Evolutionary conservation across 768 basidiomycete species (phyloP).

Genomic region (Pisolithus microcarpus): DNA sequence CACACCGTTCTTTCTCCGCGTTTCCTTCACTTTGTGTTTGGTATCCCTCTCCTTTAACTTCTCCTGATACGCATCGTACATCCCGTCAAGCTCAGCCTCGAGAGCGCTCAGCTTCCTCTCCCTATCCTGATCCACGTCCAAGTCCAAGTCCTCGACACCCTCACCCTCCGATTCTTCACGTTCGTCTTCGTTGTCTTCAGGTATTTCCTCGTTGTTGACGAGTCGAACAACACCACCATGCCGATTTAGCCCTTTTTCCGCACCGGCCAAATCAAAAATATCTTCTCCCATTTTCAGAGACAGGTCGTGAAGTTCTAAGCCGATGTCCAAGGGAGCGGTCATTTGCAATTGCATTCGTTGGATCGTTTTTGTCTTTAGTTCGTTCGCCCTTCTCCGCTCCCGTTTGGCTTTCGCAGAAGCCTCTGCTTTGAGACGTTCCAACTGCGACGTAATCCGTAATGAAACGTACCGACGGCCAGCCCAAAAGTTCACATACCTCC

Average conservation of each 20-base stretch:
- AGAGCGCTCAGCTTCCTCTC: constrained; percentile 54
- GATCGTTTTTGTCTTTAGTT: constrained; percentile 79
- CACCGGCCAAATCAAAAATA: constrained; percentile 74
- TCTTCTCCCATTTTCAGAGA: constrained; percentile 73
- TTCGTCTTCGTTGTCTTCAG: constrained; percentile 37
- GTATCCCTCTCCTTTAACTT: constrained; percentile 76
- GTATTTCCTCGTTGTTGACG: constrained; percentile 36
- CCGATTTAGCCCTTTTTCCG: constrained; percentile 41
- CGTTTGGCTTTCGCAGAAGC: constrained; percentile 67
- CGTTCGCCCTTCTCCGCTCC: constrained; percentile 79
- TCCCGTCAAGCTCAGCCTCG: constrained; percentile 80
- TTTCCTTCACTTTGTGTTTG: constrained; percentile 80
- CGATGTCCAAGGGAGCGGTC: constrained; percentile 96
- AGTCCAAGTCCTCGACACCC: constrained; percentile 35
- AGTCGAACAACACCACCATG: constrained; percentile 35
- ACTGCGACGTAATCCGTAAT: constrained; percentile 36
- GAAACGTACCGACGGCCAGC: neutral
- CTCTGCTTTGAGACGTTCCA: constrained; percentile 78
- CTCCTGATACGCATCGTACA: constrained; percentile 84
- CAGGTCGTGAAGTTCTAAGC: constrained; percentile 74
- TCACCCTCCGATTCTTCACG: constrained; percentile 14
- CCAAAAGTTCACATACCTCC: constrained; percentile 50
- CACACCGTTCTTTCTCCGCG: constrained; percentile 62
- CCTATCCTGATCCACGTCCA: constrained; percentile 65
- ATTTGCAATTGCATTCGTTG: constrained; percentile 96